Evolutionary conservation across 306 rosid genomes (phyloP), one percentile per base, ranked within the genome.

Genomic region (Inga leiocalycina): DNA sequence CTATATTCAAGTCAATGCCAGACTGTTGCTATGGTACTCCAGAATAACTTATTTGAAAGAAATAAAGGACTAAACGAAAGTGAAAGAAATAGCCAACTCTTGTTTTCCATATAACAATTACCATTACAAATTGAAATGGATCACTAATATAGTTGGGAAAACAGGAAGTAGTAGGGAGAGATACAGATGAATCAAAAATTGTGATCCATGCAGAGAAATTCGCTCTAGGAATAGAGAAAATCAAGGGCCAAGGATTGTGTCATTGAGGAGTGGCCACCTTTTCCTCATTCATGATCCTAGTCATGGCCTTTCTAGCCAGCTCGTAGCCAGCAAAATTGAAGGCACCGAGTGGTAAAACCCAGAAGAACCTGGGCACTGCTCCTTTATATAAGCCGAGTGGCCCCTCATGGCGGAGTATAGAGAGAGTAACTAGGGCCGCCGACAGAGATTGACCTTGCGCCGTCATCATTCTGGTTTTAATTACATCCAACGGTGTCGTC

Each of bases 381-480:
- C 99, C 99, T 87, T 96, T 96, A 75, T 92, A 93, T 82, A 96
- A 85, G 52, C 99, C 99, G 46, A 93, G 89, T 48, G 98, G 99
- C 34, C 98, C 99, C 88, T 96, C 98, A 0, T 84, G 92, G 5
- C 89, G 88, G 56, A 96, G 94, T 74, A 96, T 92, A 17, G 98
- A 88, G 83, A 92, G 2, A 83, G 91, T 90, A 35, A 91, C 84
- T 45, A 89, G 15, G 27, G 93, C 81, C 92, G 92, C 92, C 1
- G 99, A 87, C 64, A 92, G 83, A 13, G 97, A 85, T 73, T 88
- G 92, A 27, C 98, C 97, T 57, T 82, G 94, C 1, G 93, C 94
- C 16, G 97, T 93, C 99, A 96, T 96, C 99, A 93, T 96, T 85
- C 99, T 88, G 35, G 98, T 93, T 86, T 96, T 96, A 95, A 96